phyloP scores from a whole-genome alignment of 306 rosid species.

The Cucurbita pepo region DNA sequence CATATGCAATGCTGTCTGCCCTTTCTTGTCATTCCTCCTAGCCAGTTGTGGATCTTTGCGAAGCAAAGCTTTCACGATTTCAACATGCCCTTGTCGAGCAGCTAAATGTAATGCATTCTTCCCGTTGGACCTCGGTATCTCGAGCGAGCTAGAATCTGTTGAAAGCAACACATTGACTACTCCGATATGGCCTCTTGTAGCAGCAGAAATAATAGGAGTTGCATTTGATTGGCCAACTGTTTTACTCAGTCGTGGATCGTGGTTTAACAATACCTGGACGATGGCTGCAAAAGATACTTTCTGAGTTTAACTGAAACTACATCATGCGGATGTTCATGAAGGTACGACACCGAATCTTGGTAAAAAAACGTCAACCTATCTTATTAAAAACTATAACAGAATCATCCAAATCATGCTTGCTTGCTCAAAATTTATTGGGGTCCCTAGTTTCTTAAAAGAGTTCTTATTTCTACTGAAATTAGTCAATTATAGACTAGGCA shows the following conservation, averaged over 20 bases:
- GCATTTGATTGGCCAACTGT: conserved; percentile 69
- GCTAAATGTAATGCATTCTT: conserved; percentile 80
- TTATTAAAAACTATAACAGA: not conserved
- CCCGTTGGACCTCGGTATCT: conserved; percentile 56
- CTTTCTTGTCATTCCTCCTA: conserved; percentile 72
- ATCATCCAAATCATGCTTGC: not conserved
- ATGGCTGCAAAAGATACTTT: conserved; percentile 20
- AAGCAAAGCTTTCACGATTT: conserved; percentile 38
- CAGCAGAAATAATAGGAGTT: conserved; percentile 72
- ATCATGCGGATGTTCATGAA: not conserved
- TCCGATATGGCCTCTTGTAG: conserved; percentile 52
- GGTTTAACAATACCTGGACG: conserved; percentile 47
- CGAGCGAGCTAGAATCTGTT: conserved; percentile 44
- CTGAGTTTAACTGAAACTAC: not conserved
- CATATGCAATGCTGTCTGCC: conserved; percentile 81
- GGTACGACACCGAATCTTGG: not conserved
- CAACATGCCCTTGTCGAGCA: conserved; percentile 68
- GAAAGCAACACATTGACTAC: conserved; percentile 43
- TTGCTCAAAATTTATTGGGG: not conserved
- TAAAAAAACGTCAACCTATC: not conserved
- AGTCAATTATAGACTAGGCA: not conserved
- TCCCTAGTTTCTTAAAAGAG: not conserved
- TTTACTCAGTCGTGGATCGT: conserved; percentile 51
- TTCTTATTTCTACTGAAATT: not conserved
- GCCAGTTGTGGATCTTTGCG: conserved; percentile 53